Evolutionary conservation across 129 eudicot genomes (phyloP).

Genomic region (Pulicaria dysenterica): DNA sequence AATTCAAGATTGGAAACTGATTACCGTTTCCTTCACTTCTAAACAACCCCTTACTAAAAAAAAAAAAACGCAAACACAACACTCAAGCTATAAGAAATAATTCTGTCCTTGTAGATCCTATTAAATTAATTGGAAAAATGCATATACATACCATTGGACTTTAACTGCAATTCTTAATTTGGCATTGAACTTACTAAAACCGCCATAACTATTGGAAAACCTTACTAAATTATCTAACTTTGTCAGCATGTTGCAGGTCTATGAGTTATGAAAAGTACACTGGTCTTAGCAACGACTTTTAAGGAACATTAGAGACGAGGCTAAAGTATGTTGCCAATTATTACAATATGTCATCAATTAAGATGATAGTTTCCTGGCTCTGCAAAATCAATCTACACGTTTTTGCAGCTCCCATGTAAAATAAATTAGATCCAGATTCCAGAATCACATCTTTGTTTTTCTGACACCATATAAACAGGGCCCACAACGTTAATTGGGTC

Average conservation of each 20-base stretch:
- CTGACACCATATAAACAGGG: conserved; percentile 1
- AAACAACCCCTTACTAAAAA: not conserved
- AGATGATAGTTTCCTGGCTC: not conserved
- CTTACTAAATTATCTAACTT: too few relatives aligned
- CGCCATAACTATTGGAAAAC: not conserved
- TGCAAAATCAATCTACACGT: not conserved
- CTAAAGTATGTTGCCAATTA: not conserved
- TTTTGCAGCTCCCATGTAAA: not conserved
- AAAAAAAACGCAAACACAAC: not conserved
- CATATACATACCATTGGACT: too few relatives aligned
- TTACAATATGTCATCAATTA: not conserved
- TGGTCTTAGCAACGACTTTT: not conserved
- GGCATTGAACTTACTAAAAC: not conserved
- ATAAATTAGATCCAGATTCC: not conserved
- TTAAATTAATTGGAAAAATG: not conserved
- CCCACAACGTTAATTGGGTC: not conserved
- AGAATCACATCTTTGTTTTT: not conserved
- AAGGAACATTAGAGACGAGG: too few relatives aligned
- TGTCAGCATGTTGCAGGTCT: not conserved
- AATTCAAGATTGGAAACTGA: not conserved
- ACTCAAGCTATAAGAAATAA: not conserved
- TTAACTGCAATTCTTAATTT: not conserved
- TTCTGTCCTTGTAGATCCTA: not conserved
- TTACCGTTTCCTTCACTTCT: not conserved
- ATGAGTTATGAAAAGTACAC: not conserved